A percentile compares a stretch with the other conserved stretches of the same genome.
These are phyloP conservation scores for Xylaria sp. DNA, from an alignment of 2,329 filamentous ascomycete species.

Conservation along the genomic window DNA sequence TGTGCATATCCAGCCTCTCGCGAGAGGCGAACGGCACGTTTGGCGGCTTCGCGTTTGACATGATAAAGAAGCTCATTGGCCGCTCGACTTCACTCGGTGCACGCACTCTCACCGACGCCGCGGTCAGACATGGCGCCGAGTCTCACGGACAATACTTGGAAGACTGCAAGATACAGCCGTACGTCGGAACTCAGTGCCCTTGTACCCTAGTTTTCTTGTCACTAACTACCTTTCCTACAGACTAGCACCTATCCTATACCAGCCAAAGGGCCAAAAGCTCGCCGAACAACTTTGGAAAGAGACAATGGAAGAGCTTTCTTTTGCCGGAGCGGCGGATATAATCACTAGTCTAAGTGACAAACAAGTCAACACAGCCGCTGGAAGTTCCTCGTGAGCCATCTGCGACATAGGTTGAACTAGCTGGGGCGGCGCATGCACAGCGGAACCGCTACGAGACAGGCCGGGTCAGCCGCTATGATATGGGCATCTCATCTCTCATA, in stretches of 20 bases:
- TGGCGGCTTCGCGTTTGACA: neutral
- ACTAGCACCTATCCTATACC: neutral
- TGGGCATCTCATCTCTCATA: too few relatives aligned
- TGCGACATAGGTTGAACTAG: too few relatives aligned
- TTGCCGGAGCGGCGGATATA: neutral
- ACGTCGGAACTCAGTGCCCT: conserved; percentile 17
- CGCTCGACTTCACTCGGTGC: conserved; percentile 22
- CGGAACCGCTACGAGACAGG: too few relatives aligned
- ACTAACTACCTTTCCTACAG: neutral
- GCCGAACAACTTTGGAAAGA: neutral
- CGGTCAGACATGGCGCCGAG: conserved; percentile 21
- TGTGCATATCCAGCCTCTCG: conserved; percentile 22
- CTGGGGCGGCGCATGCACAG: too few relatives aligned
- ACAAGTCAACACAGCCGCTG: too few relatives aligned
- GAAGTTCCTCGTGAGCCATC: too few relatives aligned
- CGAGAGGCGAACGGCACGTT: conserved; percentile 2
- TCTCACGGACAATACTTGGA: conserved; percentile 39
- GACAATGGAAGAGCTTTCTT: neutral
- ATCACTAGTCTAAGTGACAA: neutral
- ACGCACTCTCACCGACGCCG: conserved; percentile 29
- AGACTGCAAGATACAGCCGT: conserved; percentile 35
- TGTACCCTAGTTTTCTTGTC: neutral
- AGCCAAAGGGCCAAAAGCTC: neutral
- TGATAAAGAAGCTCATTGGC: conserved; percentile 20
- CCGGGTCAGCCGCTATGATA: too few relatives aligned